A percentile compares a stretch with the other conserved stretches of the same genome.
Conservation (phyloP, 305 asterid species). For the Fraxinus paxiana region DNA sequence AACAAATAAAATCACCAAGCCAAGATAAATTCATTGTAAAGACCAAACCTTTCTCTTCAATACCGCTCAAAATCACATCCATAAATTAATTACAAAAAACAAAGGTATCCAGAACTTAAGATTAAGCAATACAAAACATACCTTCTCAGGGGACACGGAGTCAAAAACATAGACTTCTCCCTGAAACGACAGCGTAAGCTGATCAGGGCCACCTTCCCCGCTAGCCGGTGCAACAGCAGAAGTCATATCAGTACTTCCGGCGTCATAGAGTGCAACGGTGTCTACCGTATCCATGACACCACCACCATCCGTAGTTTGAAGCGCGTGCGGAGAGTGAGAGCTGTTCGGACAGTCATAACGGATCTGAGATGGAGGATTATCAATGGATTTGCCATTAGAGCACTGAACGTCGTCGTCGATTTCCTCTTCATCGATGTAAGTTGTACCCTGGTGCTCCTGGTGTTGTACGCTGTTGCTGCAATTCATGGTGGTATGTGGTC, state of each 20-base stretch:
- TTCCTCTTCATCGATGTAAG: conserved; percentile 33
- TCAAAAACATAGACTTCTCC: conserved; percentile 87
- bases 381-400: conserved; percentile 37
- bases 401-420: conserved; percentile 37
- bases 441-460: conserved; percentile 28
- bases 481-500: conserved; percentile 50
- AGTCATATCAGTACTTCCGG: conserved; percentile 39
- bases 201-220: conserved; percentile 60
- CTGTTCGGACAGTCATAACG: conserved; percentile 39
- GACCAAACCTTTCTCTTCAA: not conserved
- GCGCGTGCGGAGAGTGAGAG: conserved; percentile 61
- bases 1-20: not conserved
- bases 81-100: not conserved
- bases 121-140: conserved; percentile 12
- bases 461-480: conserved; percentile 41
- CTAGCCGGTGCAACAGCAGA: conserved; percentile 28
- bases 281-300: conserved; percentile 33
- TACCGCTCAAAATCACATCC: conserved; percentile 2
- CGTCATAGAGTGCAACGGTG: conserved; percentile 40
- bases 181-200: conserved; percentile 90
- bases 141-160: conserved; percentile 95
- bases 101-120: not conserved
- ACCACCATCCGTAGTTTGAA: conserved; percentile 28
- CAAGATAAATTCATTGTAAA: not conserved
- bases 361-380: conserved; percentile 53